Evolutionary conservation across 1,284 basidiomycete species (phyloP).

Genomic region (Sanghuangporus baumii): DNA sequence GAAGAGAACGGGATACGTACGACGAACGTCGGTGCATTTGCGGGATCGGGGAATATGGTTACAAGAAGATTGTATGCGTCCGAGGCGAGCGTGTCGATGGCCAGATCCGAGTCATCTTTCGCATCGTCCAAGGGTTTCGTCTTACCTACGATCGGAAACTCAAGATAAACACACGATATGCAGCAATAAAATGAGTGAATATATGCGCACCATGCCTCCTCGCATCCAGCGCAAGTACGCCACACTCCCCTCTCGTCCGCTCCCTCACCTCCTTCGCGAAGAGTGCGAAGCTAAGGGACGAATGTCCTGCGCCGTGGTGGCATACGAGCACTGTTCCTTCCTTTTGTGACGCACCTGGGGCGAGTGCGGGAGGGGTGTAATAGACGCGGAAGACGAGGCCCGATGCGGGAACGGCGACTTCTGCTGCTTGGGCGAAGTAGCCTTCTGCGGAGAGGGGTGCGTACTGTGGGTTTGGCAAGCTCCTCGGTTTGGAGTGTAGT

Average conservation of each 20-base stretch:
- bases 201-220: conserved; percentile 76
- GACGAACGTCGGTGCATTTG: conserved; percentile 62
- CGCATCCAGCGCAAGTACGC: conserved; percentile 81
- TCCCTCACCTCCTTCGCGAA: conserved; percentile 74
- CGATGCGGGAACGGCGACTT: conserved; percentile 59
- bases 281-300: conserved; percentile 84
- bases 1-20: conserved; percentile 39
- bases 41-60: conserved; percentile 63
- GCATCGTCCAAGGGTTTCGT: conserved; percentile 38
- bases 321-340: conserved; percentile 73
- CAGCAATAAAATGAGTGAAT: not conserved
- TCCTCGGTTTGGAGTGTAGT: conserved; percentile 24
- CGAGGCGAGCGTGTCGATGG: conserved; percentile 60
- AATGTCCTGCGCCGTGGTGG: conserved; percentile 94
- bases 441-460: conserved; percentile 68
- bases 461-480: conserved; percentile 49
- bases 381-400: conserved; percentile 71
- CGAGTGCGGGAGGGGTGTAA: conserved; percentile 52
- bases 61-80: conserved; percentile 70
- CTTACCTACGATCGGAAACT: conserved; percentile 44
- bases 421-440: conserved; percentile 73
- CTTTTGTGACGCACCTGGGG: conserved; percentile 28
- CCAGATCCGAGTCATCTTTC: conserved; percentile 59
- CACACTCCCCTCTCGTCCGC: conserved; percentile 66
- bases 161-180: not conserved